Evolutionary conservation across 306 rosid species (phyloP).

Genomic region (Corylus avellana): DNA sequence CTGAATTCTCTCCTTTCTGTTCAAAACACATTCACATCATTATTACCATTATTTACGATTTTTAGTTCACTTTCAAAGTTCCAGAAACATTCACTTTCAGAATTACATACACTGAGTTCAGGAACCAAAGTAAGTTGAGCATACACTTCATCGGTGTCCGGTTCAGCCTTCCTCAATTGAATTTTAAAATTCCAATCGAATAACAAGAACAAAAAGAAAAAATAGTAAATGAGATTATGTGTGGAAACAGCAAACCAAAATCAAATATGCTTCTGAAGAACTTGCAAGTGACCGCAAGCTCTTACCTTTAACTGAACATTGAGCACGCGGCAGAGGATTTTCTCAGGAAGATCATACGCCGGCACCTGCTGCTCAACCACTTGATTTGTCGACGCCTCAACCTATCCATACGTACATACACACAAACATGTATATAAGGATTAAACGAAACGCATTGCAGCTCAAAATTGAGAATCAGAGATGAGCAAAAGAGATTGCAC

Average conservation of each 20-base stretch:
- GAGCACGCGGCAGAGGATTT: constrained; percentile 55
- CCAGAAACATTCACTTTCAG: not conserved
- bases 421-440: not conserved
- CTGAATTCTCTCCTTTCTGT: constrained; percentile 54
- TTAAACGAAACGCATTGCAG: not conserved
- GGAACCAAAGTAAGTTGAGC: constrained; percentile 58
- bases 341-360: constrained; percentile 43
- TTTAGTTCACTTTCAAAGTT: not conserved
- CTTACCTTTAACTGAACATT: constrained; percentile 48
- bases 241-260: not conserved
- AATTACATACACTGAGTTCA: constrained; percentile 30
- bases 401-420: constrained; percentile 28
- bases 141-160: constrained; percentile 58
- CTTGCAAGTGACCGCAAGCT: not conserved
- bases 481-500: not conserved
- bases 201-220: not conserved
- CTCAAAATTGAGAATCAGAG: not conserved
- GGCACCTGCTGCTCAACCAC: constrained; percentile 60
- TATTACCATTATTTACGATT: not conserved
- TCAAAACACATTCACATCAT: not conserved
- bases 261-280: not conserved
- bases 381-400: constrained; percentile 62
- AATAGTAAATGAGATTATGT: not conserved
- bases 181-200: not conserved
- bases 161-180: constrained; percentile 43